Base-by-base conservation (phyloP, 148 eudicot genomes). In the Heliamphora exappendiculata region DNA sequence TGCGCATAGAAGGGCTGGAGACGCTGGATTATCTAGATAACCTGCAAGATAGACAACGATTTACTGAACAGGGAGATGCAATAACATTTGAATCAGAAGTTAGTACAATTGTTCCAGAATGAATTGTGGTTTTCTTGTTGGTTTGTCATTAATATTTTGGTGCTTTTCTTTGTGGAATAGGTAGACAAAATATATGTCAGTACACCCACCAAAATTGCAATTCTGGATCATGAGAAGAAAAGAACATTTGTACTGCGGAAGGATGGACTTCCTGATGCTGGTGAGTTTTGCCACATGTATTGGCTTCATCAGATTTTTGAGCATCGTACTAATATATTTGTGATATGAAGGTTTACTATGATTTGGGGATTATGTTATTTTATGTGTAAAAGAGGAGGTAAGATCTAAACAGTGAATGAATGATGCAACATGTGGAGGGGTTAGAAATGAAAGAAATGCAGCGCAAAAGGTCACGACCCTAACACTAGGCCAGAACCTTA, bases 191-290 rank as follows among this genome's bases (percentile, higher is more conserved):
- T 91, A 71, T 93, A 93, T 82, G 88, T 93, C 16, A 87, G 90
- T 83, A 88, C 98, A 4, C 96, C 98, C 39, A 87, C 88, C 67
- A 89, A 89, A 82, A 85, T 93, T 84, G 94, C 90, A 59, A 87
- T 93, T 58, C 70, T 93, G 26, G 98, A 93, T 86, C 96, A 93
- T 81, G 94, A 88, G 79, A 91, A 90, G 85, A 93, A 93, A 79
- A 84, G 92, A 81, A 91, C 96, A 57, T 87, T 89, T 85, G 94
- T 91, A 34, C 64, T 93, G 53, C 91, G 89, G 33, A 93, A 93
- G 84, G 96, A 91, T 85, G 98, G 98, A 78, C 90, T 93, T 41
- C 96, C 96, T 53, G 98, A 93, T 91, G 94, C 96, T 76, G 96
- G 98, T 93, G 70, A 80, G 86, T 67, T 72, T 73, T 1, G 20